A percentile compares a stretch with the other conserved stretches of the same genome.
These are phyloP conservation scores for Polytrichum formosum DNA, from an alignment of 225 moss, liverwort and hornwort genomes.

Conservation along the genomic window DNA sequence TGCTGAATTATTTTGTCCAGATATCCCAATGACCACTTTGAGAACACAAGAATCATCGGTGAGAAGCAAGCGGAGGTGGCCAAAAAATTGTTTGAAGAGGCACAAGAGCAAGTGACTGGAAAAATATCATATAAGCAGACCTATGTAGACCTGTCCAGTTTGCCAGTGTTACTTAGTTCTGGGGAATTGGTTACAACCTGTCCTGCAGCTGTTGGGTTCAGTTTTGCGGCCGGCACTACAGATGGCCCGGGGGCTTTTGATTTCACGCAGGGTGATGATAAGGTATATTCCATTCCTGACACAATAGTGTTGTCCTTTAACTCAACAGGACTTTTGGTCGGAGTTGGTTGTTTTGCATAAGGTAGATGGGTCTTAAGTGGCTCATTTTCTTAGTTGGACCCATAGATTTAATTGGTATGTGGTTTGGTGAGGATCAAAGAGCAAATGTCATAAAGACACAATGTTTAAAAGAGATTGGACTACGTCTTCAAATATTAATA, in stretches of 20 bases:
- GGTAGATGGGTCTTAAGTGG: too few relatives aligned
- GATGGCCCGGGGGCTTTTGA: slow-evolving; percentile 98
- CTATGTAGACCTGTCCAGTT: slow-evolving; percentile 72
- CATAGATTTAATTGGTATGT: too few relatives aligned
- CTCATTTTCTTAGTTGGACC: too few relatives aligned
- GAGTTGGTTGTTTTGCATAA: too few relatives aligned
- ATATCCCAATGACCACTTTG: slow-evolving; percentile 91
- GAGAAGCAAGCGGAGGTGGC: slow-evolving; percentile 73
- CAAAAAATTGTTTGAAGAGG: slow-evolving; percentile 64
- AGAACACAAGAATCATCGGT: slow-evolving; percentile 83
- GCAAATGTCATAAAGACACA: too few relatives aligned
- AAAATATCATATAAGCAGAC: slow-evolving; percentile 74
- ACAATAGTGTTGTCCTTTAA: too few relatives aligned
- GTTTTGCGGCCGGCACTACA: slow-evolving; percentile 98
- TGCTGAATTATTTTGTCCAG: slow-evolving; percentile 20
- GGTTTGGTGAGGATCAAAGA: too few relatives aligned
- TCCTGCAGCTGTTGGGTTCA: slow-evolving; percentile 92
- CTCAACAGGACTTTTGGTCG: too few relatives aligned
- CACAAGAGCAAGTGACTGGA: slow-evolving; percentile 62
- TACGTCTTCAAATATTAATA: too few relatives aligned
- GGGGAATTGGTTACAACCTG: slow-evolving; percentile 71
- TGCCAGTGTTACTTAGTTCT: slow-evolving; percentile 60
- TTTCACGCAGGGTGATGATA: slow-evolving; percentile 91
- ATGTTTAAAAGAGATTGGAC: too few relatives aligned
- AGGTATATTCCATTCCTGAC: slow-evolving; percentile 32